Conservation (phyloP, 768 basidiomycete species). For the Phlegmacium glaucopus region DNA sequence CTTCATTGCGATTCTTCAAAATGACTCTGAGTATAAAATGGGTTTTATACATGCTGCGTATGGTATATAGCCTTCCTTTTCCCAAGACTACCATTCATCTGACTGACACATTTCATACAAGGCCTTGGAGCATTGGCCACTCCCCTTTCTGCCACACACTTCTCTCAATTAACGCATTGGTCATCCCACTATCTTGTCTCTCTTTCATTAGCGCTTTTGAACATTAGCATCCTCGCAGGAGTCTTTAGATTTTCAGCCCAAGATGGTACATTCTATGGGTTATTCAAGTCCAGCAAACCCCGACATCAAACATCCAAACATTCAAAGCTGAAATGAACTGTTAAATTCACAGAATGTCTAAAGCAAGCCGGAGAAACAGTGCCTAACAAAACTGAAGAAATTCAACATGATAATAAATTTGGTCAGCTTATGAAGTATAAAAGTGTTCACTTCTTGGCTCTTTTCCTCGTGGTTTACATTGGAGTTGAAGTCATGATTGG, state of each 20-base stretch:
- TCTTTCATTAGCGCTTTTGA: conserved; percentile 58
- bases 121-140: conserved; percentile 65
- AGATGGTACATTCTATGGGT: conserved; percentile 44
- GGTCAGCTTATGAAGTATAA: conserved; percentile 47
- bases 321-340: background rate
- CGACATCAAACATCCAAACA: background rate
- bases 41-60: conserved; percentile 64
- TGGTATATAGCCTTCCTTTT: conserved; percentile 30
- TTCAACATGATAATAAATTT: conserved; percentile 30
- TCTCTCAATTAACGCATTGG: conserved; percentile 62
- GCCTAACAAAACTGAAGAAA: conserved; percentile 27
- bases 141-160: conserved; percentile 79
- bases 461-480: conserved; percentile 61
- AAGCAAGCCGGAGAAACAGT: conserved; percentile 45
- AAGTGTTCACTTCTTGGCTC: conserved; percentile 55
- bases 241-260: conserved; percentile 69
- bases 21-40: conserved; percentile 61
- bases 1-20: conserved; percentile 55
- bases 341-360: conserved; percentile 41
- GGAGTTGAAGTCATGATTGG: conserved; percentile 62
- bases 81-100: background rate
- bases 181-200: conserved; percentile 75
- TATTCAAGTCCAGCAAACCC: background rate
- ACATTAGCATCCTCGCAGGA: conserved; percentile 43
- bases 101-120: conserved; percentile 17